A percentile compares a stretch with the other conserved stretches of the same genome.
Conservation (phyloP, 2,329 filamentous ascomycete species). For the Juglanconis oblonga region DNA sequence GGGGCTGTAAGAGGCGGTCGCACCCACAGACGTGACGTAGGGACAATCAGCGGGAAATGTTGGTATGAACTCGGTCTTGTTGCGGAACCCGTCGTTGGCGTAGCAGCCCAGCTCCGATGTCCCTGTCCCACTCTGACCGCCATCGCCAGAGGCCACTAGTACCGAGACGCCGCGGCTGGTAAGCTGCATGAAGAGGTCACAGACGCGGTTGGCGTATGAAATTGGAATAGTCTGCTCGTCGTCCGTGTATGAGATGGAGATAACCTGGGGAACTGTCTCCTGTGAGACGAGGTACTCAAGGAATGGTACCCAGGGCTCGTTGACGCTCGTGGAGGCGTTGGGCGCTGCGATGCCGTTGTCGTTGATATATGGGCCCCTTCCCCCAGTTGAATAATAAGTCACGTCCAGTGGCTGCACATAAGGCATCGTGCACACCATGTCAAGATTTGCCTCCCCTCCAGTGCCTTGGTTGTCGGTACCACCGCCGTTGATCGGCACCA, state of each 20-base stretch:
- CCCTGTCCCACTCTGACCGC: slow-evolving; percentile 38
- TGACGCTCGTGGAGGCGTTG: background rate
- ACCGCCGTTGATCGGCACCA: slow-evolving; percentile 3
- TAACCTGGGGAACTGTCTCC: slow-evolving; percentile 56
- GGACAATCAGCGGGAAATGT: slow-evolving; percentile 44
- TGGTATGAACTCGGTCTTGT: slow-evolving; percentile 42
- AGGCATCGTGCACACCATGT: slow-evolving; percentile 5
- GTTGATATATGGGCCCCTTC: background rate
- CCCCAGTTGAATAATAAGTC: background rate
- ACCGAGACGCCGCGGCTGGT: slow-evolving; percentile 53
- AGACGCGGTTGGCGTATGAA: slow-evolving; percentile 50
- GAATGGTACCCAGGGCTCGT: slow-evolving; percentile 10
- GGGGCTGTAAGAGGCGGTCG: slow-evolving; percentile 40
- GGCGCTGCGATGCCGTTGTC: background rate
- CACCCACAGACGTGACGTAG: slow-evolving; percentile 51
- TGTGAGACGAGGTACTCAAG: slow-evolving; percentile 31
- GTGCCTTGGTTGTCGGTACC: background rate
- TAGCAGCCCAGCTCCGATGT: slow-evolving; percentile 15
- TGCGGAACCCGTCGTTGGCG: slow-evolving; percentile 25
- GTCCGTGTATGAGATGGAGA: slow-evolving; percentile 68
- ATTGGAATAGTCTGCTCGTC: slow-evolving; percentile 62
- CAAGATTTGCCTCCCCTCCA: slow-evolving; percentile 4
- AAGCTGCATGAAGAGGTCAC: slow-evolving; percentile 61
- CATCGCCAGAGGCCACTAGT: slow-evolving; percentile 49
- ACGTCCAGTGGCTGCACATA: slow-evolving; percentile 2